Percentiles rank a stretch among this genome's conserved stretches.
These are phyloP conservation scores for Cystofilobasidium ferigula DNA, from an alignment of 768 basidiomycete species.

Conservation along the genomic window DNA sequence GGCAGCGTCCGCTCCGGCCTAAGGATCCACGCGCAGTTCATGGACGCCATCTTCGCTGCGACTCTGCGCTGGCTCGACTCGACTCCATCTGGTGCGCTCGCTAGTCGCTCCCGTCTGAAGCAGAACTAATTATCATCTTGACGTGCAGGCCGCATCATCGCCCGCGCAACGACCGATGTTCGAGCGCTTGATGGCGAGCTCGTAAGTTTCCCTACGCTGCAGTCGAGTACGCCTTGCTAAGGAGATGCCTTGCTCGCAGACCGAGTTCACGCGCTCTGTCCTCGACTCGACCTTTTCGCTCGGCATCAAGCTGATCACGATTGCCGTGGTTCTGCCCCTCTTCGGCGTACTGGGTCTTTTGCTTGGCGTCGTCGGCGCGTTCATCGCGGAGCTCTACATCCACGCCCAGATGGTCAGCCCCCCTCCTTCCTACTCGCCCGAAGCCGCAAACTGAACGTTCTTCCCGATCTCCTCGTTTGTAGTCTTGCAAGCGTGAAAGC, in stretches of 20 bases:
- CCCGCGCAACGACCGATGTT: constrained; percentile 47
- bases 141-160: constrained; percentile 47
- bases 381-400: constrained; percentile 39
- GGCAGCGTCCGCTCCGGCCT: constrained; percentile 22
- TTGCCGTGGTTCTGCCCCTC: constrained; percentile 44
- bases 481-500: constrained; percentile 47
- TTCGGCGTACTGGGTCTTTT: constrained; percentile 45
- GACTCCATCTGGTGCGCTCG: background rate
- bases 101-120: background rate
- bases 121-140: background rate
- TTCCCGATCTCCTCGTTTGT: background rate
- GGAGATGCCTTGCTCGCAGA: no score
- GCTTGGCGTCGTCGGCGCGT: constrained; percentile 33
- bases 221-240: no score
- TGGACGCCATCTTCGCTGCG: constrained; percentile 19
- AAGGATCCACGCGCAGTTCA: constrained; percentile 20
- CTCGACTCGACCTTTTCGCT: constrained; percentile 38
- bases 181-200: constrained; percentile 24
- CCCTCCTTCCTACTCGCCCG: no score
- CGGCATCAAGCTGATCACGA: constrained; percentile 43
- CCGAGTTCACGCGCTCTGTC: constrained; percentile 16
- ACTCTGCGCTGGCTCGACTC: constrained; percentile 44
- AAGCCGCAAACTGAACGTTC: no score
- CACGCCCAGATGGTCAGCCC: constrained; percentile 41
- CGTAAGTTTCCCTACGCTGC: no score